Percentiles rank a stretch among this genome's conserved stretches.
Evolutionary conservation across 2,329 filamentous ascomycete genomes (phyloP).

Genomic region (Fonsecaea pugnacius): DNA sequence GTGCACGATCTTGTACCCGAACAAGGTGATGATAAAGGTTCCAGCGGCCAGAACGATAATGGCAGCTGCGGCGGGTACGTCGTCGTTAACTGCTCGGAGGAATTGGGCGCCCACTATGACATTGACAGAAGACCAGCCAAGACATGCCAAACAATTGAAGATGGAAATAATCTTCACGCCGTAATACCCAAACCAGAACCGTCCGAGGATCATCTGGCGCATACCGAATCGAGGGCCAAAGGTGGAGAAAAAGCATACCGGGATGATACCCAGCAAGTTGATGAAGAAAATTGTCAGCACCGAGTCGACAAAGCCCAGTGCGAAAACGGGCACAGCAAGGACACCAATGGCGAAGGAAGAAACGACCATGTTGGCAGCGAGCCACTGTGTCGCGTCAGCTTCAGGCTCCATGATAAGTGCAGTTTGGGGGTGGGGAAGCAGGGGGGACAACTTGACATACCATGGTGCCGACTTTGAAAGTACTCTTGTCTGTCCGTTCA

Average conservation of each 20-base stretch:
- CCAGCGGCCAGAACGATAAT: constrained; percentile 73
- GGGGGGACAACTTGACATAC: constrained; percentile 52
- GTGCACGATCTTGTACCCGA: constrained; percentile 77
- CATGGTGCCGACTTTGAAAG: constrained; percentile 72
- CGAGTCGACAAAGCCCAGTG: constrained; percentile 73
- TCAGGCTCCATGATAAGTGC: background rate
- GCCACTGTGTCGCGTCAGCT: constrained; percentile 59
- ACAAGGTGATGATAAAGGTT: constrained; percentile 72
- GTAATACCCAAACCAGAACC: constrained; percentile 76
- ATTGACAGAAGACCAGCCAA: constrained; percentile 79
- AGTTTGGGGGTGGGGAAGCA: background rate
- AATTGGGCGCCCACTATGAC: constrained; percentile 79
- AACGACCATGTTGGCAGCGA: constrained; percentile 78
- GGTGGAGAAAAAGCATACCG: constrained; percentile 76
- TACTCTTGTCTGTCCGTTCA: constrained; percentile 68
- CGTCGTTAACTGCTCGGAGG: constrained; percentile 71
- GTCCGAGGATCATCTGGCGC: constrained; percentile 78
- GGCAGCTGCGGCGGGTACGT: constrained; percentile 70
- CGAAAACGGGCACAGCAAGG: constrained; percentile 69
- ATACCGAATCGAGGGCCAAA: constrained; percentile 76
- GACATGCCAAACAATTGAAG: constrained; percentile 42
- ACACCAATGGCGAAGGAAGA: constrained; percentile 77
- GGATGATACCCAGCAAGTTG: constrained; percentile 72
- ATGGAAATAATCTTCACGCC: constrained; percentile 65
- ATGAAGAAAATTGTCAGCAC: constrained; percentile 74